Conservation (phyloP, 2,329 filamentous ascomycete species). For the Xenoacremonium recifei region DNA sequence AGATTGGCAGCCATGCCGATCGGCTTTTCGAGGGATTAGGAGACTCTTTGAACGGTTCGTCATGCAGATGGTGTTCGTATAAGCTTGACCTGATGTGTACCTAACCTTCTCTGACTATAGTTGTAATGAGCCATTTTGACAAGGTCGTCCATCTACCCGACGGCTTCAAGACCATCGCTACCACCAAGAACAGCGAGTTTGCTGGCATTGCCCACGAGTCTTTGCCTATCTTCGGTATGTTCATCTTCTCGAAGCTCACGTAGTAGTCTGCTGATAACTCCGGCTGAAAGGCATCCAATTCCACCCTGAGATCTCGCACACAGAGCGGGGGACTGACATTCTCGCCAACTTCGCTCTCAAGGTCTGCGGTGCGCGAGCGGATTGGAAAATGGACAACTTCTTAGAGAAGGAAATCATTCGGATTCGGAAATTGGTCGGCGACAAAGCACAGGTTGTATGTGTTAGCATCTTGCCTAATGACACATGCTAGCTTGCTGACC, state of each 20-base stretch:
- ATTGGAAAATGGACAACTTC: conserved; percentile 89
- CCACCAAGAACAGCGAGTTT: conserved; percentile 72
- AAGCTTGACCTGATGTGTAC: conserved; percentile 1
- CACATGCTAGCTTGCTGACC: conserved; percentile 7
- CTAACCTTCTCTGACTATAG: conserved; percentile 18
- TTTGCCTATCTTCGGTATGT: conserved; percentile 65
- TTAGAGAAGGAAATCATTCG: conserved; percentile 75
- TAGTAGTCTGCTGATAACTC: conserved; percentile 5
- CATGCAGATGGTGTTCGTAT: conserved; percentile 1
- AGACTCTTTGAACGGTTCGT: conserved; percentile 56
- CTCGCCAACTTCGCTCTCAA: conserved; percentile 80
- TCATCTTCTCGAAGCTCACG: background rate
- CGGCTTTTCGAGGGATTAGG: conserved; percentile 75
- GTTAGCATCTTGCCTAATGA: conserved; percentile 12
- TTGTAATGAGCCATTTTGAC: conserved; percentile 89
- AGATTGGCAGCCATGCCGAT: conserved; percentile 64
- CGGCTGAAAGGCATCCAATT: conserved; percentile 66
- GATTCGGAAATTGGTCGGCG: conserved; percentile 79
- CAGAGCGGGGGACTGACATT: conserved; percentile 65
- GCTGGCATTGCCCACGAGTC: conserved; percentile 74
- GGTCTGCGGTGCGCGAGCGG: conserved; percentile 73
- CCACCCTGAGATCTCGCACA: conserved; percentile 73
- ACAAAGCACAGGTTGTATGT: conserved; percentile 68
- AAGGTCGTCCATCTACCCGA: conserved; percentile 75
- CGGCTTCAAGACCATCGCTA: conserved; percentile 71